Evolutionary conservation across 495 filamentous ascomycete genomes (phyloP).

Genomic region (Cenococcum geophilum): DNA sequence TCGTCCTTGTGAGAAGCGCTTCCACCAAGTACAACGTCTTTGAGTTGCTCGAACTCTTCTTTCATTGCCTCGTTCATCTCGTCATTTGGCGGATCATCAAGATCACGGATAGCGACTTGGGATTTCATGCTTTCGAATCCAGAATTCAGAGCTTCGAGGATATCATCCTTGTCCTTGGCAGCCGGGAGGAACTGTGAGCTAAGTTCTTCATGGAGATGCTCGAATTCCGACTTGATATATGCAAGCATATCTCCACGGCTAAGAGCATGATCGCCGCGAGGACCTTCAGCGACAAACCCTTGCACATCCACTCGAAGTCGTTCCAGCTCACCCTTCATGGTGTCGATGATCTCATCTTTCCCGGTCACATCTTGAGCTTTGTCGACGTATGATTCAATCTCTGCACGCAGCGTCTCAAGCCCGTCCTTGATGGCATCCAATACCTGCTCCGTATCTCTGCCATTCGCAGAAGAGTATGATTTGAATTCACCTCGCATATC

Average conservation of each 20-base stretch:
- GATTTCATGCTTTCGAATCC: conserved; percentile 37
- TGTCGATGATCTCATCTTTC: conserved; percentile 73
- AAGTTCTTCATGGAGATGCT: conserved; percentile 46
- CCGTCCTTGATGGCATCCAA: conserved; percentile 81
- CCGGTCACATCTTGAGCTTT: conserved; percentile 57
- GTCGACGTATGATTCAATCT: conserved; percentile 76
- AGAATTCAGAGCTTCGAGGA: conserved; percentile 34
- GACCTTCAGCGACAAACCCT: conserved; percentile 48
- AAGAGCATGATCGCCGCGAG: conserved; percentile 38
- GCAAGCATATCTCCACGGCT: conserved; percentile 55
- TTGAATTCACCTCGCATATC: conserved; percentile 65
- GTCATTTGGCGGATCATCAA: conserved; percentile 33
- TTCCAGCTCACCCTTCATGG: conserved; percentile 65
- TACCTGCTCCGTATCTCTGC: conserved; percentile 71
- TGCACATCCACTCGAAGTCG: conserved; percentile 67
- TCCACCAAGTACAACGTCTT: conserved; percentile 32
- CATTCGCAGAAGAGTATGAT: conserved; percentile 65
- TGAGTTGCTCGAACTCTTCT: conserved; percentile 58
- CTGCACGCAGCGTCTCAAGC: conserved; percentile 67
- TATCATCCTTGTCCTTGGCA: conserved; percentile 27
- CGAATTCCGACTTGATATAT: conserved; percentile 70
- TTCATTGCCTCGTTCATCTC: conserved; percentile 44
- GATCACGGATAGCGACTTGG: conserved; percentile 28
- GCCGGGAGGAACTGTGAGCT: conserved; percentile 15
- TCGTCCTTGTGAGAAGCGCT: conserved; percentile 37